Evolutionary conservation across 1,284 basidiomycete genomes (phyloP).

Genomic region (Tremellales sp.): DNA sequence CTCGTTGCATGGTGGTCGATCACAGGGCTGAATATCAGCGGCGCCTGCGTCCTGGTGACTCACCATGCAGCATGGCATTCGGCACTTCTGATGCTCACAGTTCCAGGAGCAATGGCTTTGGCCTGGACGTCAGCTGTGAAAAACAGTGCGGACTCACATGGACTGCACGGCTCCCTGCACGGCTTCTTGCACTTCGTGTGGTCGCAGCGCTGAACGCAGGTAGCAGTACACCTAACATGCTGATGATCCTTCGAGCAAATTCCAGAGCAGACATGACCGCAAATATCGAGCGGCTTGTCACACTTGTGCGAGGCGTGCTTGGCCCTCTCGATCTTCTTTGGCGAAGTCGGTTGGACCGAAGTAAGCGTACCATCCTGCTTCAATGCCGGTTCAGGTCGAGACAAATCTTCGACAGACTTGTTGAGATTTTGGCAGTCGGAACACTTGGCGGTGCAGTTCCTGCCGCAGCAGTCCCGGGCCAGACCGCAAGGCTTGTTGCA

Average conservation of each 20-base stretch:
- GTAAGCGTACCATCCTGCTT: not conserved
- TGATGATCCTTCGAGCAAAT: not conserved
- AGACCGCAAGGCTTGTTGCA: not conserved
- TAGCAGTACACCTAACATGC: not conserved
- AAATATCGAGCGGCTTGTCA: not conserved
- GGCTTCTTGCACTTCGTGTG: not conserved
- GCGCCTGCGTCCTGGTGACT: slow-evolving; percentile 28
- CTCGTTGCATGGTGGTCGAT: slow-evolving; percentile 62
- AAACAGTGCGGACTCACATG: not conserved
- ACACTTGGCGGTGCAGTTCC: not conserved
- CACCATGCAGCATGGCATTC: slow-evolving; percentile 66
- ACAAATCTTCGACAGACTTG: not conserved
- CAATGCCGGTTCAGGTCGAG: not conserved
- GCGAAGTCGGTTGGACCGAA: not conserved
- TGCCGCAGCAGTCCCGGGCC: not conserved
- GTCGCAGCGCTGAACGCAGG: not conserved
- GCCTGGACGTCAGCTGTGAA: slow-evolving; percentile 7
- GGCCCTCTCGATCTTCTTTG: not conserved
- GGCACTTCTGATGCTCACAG: slow-evolving; percentile 58
- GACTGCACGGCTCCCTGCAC: not conserved
- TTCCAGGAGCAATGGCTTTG: slow-evolving; percentile 50
- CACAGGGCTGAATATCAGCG: slow-evolving; percentile 56
- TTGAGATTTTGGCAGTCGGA: not conserved
- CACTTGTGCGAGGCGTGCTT: not conserved
- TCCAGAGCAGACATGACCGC: not conserved